Evolutionary conservation across 1,139 yeast genomes (phyloP).

Genomic region (Taphrina flavorubra): DNA sequence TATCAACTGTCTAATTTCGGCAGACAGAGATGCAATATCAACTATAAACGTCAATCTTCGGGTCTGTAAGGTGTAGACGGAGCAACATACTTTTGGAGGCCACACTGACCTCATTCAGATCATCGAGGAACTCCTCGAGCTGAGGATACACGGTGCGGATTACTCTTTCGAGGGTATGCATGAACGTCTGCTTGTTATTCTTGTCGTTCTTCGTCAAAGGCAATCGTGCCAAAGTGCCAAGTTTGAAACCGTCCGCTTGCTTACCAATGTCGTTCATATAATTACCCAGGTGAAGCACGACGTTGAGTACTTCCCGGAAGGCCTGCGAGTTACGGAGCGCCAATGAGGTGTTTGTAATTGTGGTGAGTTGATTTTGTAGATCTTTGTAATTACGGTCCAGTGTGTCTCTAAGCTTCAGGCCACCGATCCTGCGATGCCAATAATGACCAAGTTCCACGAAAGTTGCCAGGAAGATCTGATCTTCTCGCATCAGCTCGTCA

Average conservation of each 20-base stretch:
- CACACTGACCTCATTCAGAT: conserved; percentile 65
- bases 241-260: conserved; percentile 81
- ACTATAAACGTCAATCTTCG: conserved; percentile 2
- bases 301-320: conserved; percentile 69
- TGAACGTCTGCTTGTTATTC: conserved; percentile 74
- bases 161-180: conserved; percentile 84
- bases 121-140: conserved; percentile 75
- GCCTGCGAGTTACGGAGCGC: conserved; percentile 68
- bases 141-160: conserved; percentile 80
- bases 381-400: conserved; percentile 78
- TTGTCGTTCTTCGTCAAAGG: conserved; percentile 82
- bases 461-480: conserved; percentile 75
- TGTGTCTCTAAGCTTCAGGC: conserved; percentile 68
- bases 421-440: conserved; percentile 87
- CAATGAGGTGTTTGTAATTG: conserved; percentile 70
- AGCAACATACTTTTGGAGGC: conserved; percentile 60
- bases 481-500: conserved; percentile 74
- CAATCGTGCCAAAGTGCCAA: conserved; percentile 80
- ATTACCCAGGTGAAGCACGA: conserved; percentile 85
- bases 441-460: conserved; percentile 78
- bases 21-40: conserved; percentile 30
- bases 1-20: conserved; percentile 22
- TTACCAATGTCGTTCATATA: conserved; percentile 87
- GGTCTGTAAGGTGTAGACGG: conserved; percentile 53
- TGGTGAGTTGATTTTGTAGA: conserved; percentile 64